Percentiles rank a stretch among this genome's conserved stretches.
Evolutionary conservation across 192 early-diverging fungal species (phyloP).

Genomic region (Lobulomyces angularis): DNA sequence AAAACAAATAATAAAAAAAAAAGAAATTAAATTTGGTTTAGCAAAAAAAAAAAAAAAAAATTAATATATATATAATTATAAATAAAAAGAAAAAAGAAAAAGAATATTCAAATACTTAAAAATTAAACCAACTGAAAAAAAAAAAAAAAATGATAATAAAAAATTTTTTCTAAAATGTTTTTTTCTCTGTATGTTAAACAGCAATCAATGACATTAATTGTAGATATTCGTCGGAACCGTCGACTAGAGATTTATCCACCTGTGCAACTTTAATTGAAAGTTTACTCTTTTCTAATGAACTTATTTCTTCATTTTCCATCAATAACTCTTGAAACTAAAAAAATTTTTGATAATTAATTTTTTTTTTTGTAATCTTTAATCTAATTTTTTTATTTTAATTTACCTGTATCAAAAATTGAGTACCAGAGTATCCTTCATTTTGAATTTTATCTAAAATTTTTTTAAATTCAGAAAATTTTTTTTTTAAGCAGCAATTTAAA

Average conservation of each 20-base stretch:
- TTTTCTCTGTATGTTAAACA: constrained; percentile 28
- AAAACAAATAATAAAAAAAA: too few relatives aligned
- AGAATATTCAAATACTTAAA: not conserved
- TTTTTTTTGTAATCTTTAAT: constrained; percentile 2
- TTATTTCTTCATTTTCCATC: constrained; percentile 45
- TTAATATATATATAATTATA: too few relatives aligned
- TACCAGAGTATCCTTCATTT: too few relatives aligned
- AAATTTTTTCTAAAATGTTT: not conserved
- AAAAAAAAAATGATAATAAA: not conserved
- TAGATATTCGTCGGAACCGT: constrained; percentile 84
- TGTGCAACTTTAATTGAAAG: constrained; percentile 52
- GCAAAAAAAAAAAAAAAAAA: too few relatives aligned
- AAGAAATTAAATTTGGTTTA: too few relatives aligned
- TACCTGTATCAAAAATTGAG: not conserved
- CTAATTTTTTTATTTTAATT: not conserved
- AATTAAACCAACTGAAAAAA: too few relatives aligned
- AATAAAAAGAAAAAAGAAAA: constrained; percentile 7
- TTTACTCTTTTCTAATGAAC: constrained; percentile 58
- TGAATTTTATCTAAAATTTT: constrained; percentile 38
- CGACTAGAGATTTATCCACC: constrained; percentile 60
- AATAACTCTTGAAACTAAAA: constrained; percentile 50
- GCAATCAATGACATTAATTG: constrained; percentile 62
- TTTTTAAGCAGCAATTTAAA: constrained; percentile 35
- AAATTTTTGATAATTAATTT: not conserved
- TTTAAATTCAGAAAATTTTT: constrained; percentile 33